A percentile compares a stretch with the other conserved stretches of the same genome.
These are phyloP conservation scores for Coemansia sp. DNA, from an alignment of 192 early-diverging fungal species.

Conservation along the genomic window DNA sequence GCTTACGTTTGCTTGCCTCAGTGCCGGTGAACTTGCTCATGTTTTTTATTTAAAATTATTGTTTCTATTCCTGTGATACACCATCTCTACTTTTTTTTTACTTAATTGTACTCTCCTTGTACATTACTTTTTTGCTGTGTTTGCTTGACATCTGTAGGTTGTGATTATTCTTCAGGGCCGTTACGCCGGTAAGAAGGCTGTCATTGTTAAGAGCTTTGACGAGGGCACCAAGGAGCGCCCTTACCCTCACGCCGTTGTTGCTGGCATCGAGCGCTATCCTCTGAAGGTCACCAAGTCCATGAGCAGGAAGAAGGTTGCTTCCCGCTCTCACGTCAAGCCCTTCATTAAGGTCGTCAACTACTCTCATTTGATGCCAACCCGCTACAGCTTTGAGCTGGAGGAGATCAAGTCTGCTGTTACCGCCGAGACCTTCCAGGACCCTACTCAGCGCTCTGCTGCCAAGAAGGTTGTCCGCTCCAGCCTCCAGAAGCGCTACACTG, in stretches of 20 bases:
- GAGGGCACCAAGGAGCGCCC: conserved; percentile 96
- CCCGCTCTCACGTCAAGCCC: conserved; percentile 97
- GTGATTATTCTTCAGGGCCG: conserved; percentile 97
- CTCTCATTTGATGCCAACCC: conserved; percentile 99
- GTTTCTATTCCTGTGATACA: too few relatives aligned
- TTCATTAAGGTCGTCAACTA: conserved; percentile 99
- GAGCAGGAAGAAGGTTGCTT: conserved; percentile 93
- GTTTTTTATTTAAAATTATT: too few relatives aligned
- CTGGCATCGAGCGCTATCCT: conserved; percentile 96
- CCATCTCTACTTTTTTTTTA: too few relatives aligned
- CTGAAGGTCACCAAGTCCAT: conserved; percentile 96
- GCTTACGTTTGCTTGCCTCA: too few relatives aligned
- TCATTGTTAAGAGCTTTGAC: conserved; percentile 94
- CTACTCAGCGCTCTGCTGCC: conserved; percentile 82
- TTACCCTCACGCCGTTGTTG: conserved; percentile 98
- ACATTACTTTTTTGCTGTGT: neutral
- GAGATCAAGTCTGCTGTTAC: conserved; percentile 86
- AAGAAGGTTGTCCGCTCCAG: conserved; percentile 95
- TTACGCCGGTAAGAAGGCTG: conserved; percentile 99
- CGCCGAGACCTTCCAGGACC: conserved; percentile 92
- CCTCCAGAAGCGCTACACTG: conserved; percentile 96
- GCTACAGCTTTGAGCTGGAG: conserved; percentile 96
- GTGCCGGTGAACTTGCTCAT: too few relatives aligned
- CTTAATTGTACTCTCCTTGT: neutral
- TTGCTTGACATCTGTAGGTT: conserved; percentile 64